Base-by-base conservation (phyloP, 2,329 filamentous ascomycete genomes). In the Aspergillus aculeatus region DNA sequence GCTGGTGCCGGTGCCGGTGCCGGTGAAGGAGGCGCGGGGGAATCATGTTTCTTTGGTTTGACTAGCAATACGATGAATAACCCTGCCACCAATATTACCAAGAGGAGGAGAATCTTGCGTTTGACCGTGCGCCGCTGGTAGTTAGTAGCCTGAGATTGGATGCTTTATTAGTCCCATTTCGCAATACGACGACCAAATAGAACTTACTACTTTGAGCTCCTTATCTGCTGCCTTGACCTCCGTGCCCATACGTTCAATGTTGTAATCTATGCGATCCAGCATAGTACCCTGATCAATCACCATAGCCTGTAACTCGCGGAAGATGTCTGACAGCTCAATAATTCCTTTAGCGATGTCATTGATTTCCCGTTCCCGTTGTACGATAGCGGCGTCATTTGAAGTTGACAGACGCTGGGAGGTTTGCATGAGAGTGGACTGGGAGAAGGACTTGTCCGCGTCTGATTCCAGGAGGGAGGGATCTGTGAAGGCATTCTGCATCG, bases 311-410 rank as follows among this genome's bases (percentile, higher is more conserved):
- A 99, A 81, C 70, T 99, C 95, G 63, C 96, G 91, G 80, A 99
- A 99, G 54, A 99, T 91, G 74, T 97, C 95, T 4, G 94, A 91
- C 7, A 99, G 82, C 73, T 98, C 94, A 70, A 99, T 98, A 76
- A 99, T 98, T 59, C 95, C 94, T 73, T 97, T 93, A 2, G 95
- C 95, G 64, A 99, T 99, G 68, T 97, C 93, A 72, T 96, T 96
- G 69, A 99, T 99, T 76, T 98, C 95, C 47, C 90, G 88, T 77
- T 99, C 95, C 64, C 95, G 90, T 75, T 98, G 95, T 62, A 89
- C 86, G 68, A 99, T 98, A 41, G 86, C 86, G 2, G 88, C 83
- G 72, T 98, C 94, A 71, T 96, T 92, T 60, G 88, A 89, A 10
- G 70, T 74, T 11, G 69, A 65, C 31, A 70, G 69, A 75, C 82